Conservation (phyloP, 495 filamentous ascomycete genomes). For the Xylaria palmicola region DNA sequence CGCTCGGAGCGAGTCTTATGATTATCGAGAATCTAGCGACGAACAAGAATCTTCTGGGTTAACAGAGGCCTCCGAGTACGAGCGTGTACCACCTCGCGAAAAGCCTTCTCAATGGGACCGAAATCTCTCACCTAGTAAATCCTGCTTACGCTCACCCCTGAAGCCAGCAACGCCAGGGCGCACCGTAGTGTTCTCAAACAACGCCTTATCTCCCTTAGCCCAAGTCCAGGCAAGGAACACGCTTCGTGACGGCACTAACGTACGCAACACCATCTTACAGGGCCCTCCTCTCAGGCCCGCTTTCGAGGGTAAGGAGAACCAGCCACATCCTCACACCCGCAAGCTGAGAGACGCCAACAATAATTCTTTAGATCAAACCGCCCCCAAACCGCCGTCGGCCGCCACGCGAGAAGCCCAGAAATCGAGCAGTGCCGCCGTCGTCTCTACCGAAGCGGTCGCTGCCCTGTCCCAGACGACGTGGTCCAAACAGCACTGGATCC, state of each 20-base stretch:
- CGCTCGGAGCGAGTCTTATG: constrained; percentile 3
- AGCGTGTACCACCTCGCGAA: constrained; percentile 30
- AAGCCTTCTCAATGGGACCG: constrained; percentile 35
- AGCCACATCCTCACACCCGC: constrained; percentile 9
- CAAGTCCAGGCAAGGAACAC: constrained; percentile 29
- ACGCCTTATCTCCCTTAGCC: constrained; percentile 33
- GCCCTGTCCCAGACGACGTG: constrained; percentile 38
- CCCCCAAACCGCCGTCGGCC: not conserved
- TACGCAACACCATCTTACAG: constrained; percentile 6
- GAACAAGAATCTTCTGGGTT: constrained; percentile 29
- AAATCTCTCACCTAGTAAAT: constrained; percentile 48
- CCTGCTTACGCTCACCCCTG: constrained; percentile 50
- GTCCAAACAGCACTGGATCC: constrained; percentile 43
- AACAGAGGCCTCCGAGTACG: constrained; percentile 32
- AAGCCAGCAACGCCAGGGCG: constrained; percentile 49
- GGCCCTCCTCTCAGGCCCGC: constrained; percentile 15
- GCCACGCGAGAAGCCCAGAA: not conserved
- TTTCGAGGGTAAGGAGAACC: constrained; percentile 18
- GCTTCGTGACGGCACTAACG: not conserved
- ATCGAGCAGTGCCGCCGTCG: not conserved
- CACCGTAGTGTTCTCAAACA: constrained; percentile 47
- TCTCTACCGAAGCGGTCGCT: not conserved
- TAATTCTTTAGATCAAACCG: constrained; percentile 6
- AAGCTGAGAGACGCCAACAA: constrained; percentile 3
- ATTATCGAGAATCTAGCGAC: constrained; percentile 22